A percentile compares a stretch with the other conserved stretches of the same genome.
Evolutionary conservation across 805 yeast genomes (phyloP).

Genomic region (Myxozyma mucilagina): DNA sequence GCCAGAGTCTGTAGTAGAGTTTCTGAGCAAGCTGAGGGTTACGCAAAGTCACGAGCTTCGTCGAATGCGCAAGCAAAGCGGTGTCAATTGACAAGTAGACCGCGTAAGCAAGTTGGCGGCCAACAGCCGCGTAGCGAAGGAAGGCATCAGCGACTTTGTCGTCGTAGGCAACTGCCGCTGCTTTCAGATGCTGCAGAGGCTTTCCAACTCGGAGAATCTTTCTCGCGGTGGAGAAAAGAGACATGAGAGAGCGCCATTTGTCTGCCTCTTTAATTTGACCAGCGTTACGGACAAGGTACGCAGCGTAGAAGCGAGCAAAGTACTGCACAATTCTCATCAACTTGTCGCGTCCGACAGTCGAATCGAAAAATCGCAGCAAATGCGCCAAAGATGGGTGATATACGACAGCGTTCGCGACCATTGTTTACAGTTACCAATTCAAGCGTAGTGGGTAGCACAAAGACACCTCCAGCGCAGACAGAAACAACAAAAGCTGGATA

Average conservation of each 20-base stretch:
- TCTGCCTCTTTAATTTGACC: conserved; percentile 45
- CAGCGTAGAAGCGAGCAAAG: conserved; percentile 70
- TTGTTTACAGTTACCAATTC: conserved; percentile 32
- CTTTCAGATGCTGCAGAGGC: conserved; percentile 67
- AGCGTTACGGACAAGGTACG: conserved; percentile 54
- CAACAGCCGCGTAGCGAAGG: conserved; percentile 46
- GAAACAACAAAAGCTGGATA: neutral
- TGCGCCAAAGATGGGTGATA: conserved; percentile 73
- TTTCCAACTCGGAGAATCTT: conserved; percentile 83
- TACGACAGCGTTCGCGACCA: conserved; percentile 68
- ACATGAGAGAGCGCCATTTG: conserved; percentile 57
- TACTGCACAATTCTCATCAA: conserved; percentile 76
- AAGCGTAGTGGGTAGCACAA: neutral
- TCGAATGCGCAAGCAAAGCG: conserved; percentile 53
- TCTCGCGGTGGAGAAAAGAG: conserved; percentile 66
- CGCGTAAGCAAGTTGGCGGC: conserved; percentile 41
- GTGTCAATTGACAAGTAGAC: conserved; percentile 42
- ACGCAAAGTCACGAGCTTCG: conserved; percentile 41
- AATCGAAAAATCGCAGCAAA: conserved; percentile 62
- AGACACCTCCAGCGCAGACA: neutral
- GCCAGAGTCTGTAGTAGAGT: conserved; percentile 74
- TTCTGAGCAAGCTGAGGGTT: conserved; percentile 51
- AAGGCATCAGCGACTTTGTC: conserved; percentile 68
- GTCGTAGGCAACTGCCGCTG: conserved; percentile 66
- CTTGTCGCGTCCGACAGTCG: conserved; percentile 78